These are phyloP conservation scores for Podaxis mareebaensis DNA, from an alignment of 768 basidiomycete species.

Conservation along the genomic window DNA sequence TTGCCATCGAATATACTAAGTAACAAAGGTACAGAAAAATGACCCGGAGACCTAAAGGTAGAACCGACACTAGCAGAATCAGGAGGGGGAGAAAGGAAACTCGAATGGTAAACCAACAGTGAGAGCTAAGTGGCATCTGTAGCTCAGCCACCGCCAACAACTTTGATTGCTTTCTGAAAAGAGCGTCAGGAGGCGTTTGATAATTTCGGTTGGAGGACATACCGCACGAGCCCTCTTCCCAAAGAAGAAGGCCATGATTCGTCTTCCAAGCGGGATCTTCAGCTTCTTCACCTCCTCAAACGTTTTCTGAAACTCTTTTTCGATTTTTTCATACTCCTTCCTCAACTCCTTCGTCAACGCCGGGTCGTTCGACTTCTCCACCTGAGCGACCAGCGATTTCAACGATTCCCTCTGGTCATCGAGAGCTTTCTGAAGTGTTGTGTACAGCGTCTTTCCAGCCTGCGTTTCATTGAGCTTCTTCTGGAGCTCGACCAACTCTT, in stretches of 20 bases:
- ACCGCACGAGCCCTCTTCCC: not conserved
- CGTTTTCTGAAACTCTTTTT: slow-evolving; percentile 20
- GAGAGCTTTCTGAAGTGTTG: slow-evolving; percentile 26
- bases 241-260: not conserved
- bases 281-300: slow-evolving; percentile 20
- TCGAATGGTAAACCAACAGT: too few species aligned
- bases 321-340: slow-evolving; percentile 3
- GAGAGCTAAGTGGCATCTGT: too few species aligned
- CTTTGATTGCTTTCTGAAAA: not conserved
- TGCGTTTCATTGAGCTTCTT: slow-evolving; percentile 24
- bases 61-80: too few species aligned
- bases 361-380: slow-evolving; percentile 12
- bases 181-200: not conserved
- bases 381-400: not conserved
- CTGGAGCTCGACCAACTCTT: slow-evolving; percentile 24
- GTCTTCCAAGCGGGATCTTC: not conserved
- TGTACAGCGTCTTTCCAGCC: slow-evolving; percentile 24
- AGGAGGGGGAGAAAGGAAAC: too few species aligned
- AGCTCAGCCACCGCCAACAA: not conserved
- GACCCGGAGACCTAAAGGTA: too few species aligned
- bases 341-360: not conserved
- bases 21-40: too few species aligned
- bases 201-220: not conserved
- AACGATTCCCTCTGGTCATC: slow-evolving; percentile 22
- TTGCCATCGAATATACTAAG: too few species aligned